These are phyloP conservation scores for Dictyostelium intermedium DNA, from an alignment of 78 protist genomes.

Conservation along the genomic window DNA sequence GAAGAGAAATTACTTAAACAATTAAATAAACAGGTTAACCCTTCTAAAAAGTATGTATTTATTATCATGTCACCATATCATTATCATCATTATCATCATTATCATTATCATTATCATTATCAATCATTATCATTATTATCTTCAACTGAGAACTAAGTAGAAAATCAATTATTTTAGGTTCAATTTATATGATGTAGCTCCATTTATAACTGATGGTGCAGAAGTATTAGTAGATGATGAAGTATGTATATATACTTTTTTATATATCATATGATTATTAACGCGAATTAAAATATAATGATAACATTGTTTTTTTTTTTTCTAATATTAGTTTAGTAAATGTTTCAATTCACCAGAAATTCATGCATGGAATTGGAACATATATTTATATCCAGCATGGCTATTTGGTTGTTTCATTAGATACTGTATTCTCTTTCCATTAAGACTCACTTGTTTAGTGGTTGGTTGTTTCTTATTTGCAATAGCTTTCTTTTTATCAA, in stretches of 20 bases:
- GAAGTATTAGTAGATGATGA: slow-evolving; percentile 81
- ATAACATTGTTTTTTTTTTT: neutral
- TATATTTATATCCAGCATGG: slow-evolving; percentile 86
- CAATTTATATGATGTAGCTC: slow-evolving; percentile 70
- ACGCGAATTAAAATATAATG: no score
- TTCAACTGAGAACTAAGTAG: no score
- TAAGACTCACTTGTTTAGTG: slow-evolving; percentile 58
- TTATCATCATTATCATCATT: neutral
- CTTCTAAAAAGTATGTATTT: slow-evolving; percentile 51
- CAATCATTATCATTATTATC: neutral
- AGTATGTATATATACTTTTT: no score
- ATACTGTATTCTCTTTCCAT: slow-evolving; percentile 84
- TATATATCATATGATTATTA: no score
- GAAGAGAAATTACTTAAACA: slow-evolving; percentile 72
- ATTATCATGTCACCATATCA: neutral
- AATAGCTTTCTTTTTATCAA: neutral
- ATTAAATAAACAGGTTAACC: slow-evolving; percentile 58
- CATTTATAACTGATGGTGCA: slow-evolving; percentile 55
- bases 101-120: neutral
- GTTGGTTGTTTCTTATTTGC: slow-evolving; percentile 22
- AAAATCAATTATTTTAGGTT: slow-evolving; percentile 36
- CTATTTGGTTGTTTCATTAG: slow-evolving; percentile 82
- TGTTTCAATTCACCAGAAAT: slow-evolving; percentile 67
- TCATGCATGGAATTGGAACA: slow-evolving; percentile 88
- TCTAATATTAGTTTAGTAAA: slow-evolving; percentile 40